Evolutionary conservation across 1,284 basidiomycete genomes (phyloP).

Genomic region (Xerocomus amazonicus): DNA sequence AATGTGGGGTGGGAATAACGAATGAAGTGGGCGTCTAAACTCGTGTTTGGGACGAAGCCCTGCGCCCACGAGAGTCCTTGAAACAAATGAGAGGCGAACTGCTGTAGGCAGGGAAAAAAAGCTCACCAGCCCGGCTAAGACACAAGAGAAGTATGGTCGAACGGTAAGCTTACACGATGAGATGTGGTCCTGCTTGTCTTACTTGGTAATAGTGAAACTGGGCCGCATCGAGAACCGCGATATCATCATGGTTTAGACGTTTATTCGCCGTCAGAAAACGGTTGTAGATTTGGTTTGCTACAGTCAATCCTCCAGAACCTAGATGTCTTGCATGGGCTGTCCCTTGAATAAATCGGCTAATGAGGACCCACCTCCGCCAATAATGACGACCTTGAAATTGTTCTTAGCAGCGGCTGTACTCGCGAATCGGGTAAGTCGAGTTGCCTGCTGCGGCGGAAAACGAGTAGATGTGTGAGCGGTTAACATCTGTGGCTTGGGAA

Average conservation of each 20-base stretch:
- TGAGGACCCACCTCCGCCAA: constrained; percentile 57
- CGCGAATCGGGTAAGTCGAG: constrained; percentile 29
- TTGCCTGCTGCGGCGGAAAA: constrained; percentile 1
- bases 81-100: constrained; percentile 9
- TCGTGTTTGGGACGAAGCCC: constrained; percentile 72
- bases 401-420: constrained; percentile 40
- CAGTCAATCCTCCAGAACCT: constrained; percentile 65
- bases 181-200: neutral
- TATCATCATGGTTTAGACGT: constrained; percentile 67
- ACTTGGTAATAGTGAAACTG: constrained; percentile 67
- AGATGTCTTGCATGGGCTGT: neutral
- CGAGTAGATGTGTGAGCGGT: neutral
- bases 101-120: neutral
- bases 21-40: constrained; percentile 64
- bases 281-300: constrained; percentile 81
- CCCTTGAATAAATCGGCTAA: neutral
- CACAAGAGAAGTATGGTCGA: neutral
- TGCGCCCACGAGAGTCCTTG: constrained; percentile 88
- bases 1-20: constrained; percentile 74
- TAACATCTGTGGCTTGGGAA: constrained; percentile 15
- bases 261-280: constrained; percentile 71
- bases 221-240: constrained; percentile 79
- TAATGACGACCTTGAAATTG: constrained; percentile 59
- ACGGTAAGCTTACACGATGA: constrained; percentile 6
- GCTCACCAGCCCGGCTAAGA: constrained; percentile 75